phyloP scores from a whole-genome alignment of 768 basidiomycete species.

The Termitomyces heimii region DNA sequence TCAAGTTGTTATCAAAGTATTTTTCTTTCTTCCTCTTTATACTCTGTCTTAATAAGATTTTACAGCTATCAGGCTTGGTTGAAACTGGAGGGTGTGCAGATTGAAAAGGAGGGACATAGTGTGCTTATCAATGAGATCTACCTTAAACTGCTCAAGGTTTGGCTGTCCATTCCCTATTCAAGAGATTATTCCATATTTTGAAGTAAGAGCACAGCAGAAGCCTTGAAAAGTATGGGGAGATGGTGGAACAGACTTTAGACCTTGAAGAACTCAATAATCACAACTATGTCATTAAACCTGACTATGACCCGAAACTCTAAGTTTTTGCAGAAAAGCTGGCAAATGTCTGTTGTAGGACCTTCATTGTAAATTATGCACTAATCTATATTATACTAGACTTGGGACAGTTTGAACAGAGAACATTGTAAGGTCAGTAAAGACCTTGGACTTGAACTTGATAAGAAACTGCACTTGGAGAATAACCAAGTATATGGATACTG shows the following conservation, averaged over 20 bases:
- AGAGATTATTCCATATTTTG: not conserved
- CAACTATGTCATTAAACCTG: constrained; percentile 87
- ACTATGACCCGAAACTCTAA: constrained; percentile 76
- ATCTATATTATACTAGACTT: constrained; percentile 30
- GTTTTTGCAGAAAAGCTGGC: constrained; percentile 62
- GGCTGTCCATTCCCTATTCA: not conserved
- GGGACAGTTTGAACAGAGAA: constrained; percentile 80
- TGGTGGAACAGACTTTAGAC: constrained; percentile 96
- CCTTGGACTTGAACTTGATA: constrained; percentile 79
- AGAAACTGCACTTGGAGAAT: constrained; percentile 95
- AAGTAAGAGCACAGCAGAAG: constrained; percentile 55
- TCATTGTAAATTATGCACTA: not conserved
- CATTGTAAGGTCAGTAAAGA: constrained; percentile 66
- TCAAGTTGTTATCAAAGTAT: constrained; percentile 83
- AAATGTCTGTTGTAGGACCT: constrained; percentile 29
- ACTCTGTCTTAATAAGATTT: not conserved
- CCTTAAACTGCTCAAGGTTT: constrained; percentile 52
- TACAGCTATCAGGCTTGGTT: constrained; percentile 71
- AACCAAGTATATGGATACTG: constrained; percentile 87
- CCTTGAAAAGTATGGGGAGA: constrained; percentile 78
- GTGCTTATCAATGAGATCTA: constrained; percentile 66
- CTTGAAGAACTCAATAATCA: constrained; percentile 80
- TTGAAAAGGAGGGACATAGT: constrained; percentile 36
- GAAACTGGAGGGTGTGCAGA: constrained; percentile 49
- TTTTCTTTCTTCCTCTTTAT: not conserved